Base-by-base conservation (phyloP, 176 grass and related monocot species). In the Raddia distichophylla region DNA sequence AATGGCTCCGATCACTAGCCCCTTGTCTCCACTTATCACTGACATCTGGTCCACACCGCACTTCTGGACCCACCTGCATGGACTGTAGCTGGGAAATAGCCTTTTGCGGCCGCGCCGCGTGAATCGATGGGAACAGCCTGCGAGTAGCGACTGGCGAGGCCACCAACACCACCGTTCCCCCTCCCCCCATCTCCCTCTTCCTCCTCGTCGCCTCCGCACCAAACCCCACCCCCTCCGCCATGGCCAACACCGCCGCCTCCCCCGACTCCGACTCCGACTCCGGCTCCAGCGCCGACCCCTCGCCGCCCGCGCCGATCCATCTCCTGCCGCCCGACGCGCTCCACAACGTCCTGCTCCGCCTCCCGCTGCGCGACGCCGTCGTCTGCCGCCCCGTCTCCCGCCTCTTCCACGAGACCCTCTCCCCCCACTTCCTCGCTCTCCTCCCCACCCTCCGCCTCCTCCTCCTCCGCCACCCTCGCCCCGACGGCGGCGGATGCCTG, bases 381-480 rank as follows among this genome's bases (percentile, higher is more conserved):
- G 50, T 70, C 10, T 99, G 91, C 80, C 97, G 91, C 80, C 82
- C 73, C 15, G 88, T 93, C 52, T 95, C 89, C 5, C 93, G 87
- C 51, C 64, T 86, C 80, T 89, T 99, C 75, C 73, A 73, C 85
- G 84, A 89, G 5, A 73, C 97, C 51, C 87, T 95, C 69, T 81
- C 87, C 15, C 16, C 69, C 8, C 64, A 70, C 8, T 57, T 92
- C 67, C 86, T 93, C 60, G 69, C 87, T 5, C 73, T 91, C 40
- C 83, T 91, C 7, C 93, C 85, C 6, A 66, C 88, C 10, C 82
- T 92, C 42, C 86, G 88, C 51, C 85, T 81, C 79, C 91, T 91
- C 67, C 91, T 95, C 79, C 90, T 91, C 82, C 91, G 89, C 82
- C 91, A 91, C 93, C 92, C 90, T 27, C 90, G 88, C n/a, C 86